Evolutionary conservation across 768 basidiomycete genomes (phyloP).

Genomic region (Trametes maxima): DNA sequence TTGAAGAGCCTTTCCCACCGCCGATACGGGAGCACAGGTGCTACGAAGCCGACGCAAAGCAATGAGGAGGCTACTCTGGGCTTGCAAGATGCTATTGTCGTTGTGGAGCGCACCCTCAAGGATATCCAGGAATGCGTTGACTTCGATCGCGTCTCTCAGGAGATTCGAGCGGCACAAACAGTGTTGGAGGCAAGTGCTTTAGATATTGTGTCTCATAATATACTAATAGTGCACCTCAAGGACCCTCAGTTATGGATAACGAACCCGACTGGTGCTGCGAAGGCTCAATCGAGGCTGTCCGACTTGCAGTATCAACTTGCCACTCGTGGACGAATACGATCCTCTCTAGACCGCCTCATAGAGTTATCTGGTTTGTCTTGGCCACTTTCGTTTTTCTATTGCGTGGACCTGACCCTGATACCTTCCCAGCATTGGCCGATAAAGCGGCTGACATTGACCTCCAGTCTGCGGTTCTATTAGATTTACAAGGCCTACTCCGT

Average conservation of each 20-base stretch:
- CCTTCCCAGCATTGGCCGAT: conserved; percentile 13
- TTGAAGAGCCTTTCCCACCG: too few species aligned
- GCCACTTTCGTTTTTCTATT: not conserved
- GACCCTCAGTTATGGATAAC: conserved; percentile 9
- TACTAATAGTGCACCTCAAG: not conserved
- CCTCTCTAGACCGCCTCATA: conserved; percentile 5
- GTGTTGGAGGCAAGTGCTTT: not conserved
- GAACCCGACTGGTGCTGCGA: conserved; percentile 13
- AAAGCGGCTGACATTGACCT: conserved; percentile 8
- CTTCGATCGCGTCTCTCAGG: not conserved
- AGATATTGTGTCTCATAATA: not conserved
- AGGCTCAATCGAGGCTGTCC: conserved; percentile 11
- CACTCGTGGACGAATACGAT: not conserved
- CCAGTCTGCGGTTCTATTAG: conserved; percentile 14
- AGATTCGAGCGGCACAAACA: not conserved
- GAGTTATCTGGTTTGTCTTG: conserved; percentile 14
- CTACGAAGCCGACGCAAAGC: not conserved
- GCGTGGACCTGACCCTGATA: not conserved
- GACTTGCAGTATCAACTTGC: conserved; percentile 20
- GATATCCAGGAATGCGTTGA: not conserved
- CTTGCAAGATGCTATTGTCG: not conserved
- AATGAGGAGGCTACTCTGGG: not conserved
- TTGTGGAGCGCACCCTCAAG: not conserved
- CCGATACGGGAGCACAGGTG: too few species aligned
- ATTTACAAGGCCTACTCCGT: conserved; percentile 14